Evolutionary conservation across 192 early-diverging fungal species (phyloP).

Genomic region (Gryganskiella cystojenkinii): DNA sequence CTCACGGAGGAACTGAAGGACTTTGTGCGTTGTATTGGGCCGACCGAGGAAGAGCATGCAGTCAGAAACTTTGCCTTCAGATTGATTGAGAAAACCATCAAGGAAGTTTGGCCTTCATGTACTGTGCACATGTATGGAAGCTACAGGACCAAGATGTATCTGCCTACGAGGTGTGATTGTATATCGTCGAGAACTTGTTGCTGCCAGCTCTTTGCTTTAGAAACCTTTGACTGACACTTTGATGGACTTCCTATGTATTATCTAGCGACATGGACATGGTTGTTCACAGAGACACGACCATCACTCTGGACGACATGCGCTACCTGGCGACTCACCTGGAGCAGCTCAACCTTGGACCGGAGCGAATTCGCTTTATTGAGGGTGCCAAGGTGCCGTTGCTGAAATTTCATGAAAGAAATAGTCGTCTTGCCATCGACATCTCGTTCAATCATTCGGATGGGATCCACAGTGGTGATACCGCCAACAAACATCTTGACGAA

Average conservation of each 20-base stretch:
- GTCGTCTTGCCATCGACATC: no score
- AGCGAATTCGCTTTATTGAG: no score
- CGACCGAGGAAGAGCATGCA: constrained; percentile 77
- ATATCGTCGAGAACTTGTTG: background rate
- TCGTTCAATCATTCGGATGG: no score
- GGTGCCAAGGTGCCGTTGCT: no score
- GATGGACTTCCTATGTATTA: background rate
- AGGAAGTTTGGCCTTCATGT: constrained; percentile 28
- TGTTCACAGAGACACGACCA: background rate
- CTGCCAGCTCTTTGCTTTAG: background rate
- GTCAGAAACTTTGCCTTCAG: constrained; percentile 77
- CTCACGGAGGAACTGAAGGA: constrained; percentile 68
- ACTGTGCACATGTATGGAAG: constrained; percentile 78
- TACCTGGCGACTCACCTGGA: no score
- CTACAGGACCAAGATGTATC: constrained; percentile 79
- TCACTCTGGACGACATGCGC: no score
- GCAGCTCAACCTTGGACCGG: no score
- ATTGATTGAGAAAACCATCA: constrained; percentile 18
- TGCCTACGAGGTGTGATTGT: constrained; percentile 75
- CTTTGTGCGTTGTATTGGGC: constrained; percentile 80
- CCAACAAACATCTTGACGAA: no score
- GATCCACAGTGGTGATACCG: no score
- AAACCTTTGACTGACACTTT: no score
- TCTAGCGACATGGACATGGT: constrained; percentile 54
- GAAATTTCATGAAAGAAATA: no score